A percentile compares a stretch with the other conserved stretches of the same genome.
Conservation (phyloP, 768 basidiomycete genomes). For the Termitomyces sp. region DNA sequence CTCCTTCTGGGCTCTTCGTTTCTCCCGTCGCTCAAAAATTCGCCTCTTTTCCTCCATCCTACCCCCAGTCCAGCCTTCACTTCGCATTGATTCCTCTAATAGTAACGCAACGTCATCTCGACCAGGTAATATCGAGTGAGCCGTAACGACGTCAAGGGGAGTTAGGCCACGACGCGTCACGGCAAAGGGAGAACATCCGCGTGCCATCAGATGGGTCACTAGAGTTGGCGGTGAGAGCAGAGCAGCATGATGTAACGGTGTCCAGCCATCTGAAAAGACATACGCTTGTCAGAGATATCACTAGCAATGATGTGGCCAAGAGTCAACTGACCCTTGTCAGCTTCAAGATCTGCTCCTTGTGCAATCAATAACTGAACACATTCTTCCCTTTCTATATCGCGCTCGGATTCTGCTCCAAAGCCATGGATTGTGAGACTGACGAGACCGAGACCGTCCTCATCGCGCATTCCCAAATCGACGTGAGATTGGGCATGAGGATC, state of each 20-base stretch:
- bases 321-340: constrained; percentile 57
- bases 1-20: constrained; percentile 49
- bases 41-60: constrained; percentile 69
- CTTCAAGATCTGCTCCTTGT: constrained; percentile 68
- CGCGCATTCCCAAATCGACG: constrained; percentile 66
- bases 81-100: constrained; percentile 85
- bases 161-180: constrained; percentile 77
- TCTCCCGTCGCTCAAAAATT: constrained; percentile 52
- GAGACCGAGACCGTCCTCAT: constrained; percentile 84
- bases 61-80: constrained; percentile 78
- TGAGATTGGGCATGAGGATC: constrained; percentile 64
- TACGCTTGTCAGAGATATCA: neutral
- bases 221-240: constrained; percentile 86
- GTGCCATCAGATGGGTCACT: constrained; percentile 88
- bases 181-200: constrained; percentile 82
- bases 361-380: constrained; percentile 76
- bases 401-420: constrained; percentile 77
- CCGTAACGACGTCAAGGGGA: constrained; percentile 86
- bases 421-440: constrained; percentile 78
- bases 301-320: constrained; percentile 3
- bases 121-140: constrained; percentile 75
- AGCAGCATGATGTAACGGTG: constrained; percentile 89
- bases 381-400: constrained; percentile 89
- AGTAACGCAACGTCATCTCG: constrained; percentile 85
- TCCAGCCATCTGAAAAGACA: constrained; percentile 78